A percentile compares a stretch with the other conserved stretches of the same genome.
Conservation (phyloP, 805 yeast genomes). For the Jamesozyma piceae region DNA sequence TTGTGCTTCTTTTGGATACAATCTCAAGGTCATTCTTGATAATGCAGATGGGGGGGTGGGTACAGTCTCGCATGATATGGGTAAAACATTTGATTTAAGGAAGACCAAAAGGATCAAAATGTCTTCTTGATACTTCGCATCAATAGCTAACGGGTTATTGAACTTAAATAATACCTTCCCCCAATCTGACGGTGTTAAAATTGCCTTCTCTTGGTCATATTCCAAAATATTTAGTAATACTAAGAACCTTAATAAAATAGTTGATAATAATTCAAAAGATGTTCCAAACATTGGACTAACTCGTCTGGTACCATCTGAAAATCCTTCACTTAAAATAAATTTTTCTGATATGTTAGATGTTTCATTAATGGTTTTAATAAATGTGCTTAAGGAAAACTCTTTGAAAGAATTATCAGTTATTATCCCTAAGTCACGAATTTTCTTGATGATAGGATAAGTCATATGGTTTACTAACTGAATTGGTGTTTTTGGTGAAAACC, state of each 20-base stretch:
- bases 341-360: constrained; percentile 28
- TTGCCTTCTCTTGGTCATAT: constrained; percentile 25
- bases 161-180: constrained; percentile 39
- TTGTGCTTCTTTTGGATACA: constrained; percentile 32
- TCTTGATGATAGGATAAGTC: constrained; percentile 42
- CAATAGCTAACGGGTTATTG: constrained; percentile 22
- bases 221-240: constrained; percentile 42
- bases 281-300: constrained; percentile 27
- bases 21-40: constrained; percentile 32
- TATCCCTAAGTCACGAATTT: constrained; percentile 29
- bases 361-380: constrained; percentile 18
- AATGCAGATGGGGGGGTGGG: constrained; percentile 24
- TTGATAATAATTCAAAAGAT: constrained; percentile 46
- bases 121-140: constrained; percentile 29
- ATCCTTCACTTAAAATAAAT: constrained; percentile 12
- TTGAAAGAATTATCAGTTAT: constrained; percentile 17
- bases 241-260: constrained; percentile 45
- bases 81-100: constrained; percentile 36
- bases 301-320: background rate
- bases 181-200: constrained; percentile 38
- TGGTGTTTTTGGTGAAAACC: constrained; percentile 39
- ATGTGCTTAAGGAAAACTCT: constrained; percentile 23
- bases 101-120: constrained; percentile 41
- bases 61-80: constrained; percentile 29
- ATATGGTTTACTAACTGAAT: constrained; percentile 42